phyloP scores from a whole-genome alignment of 2,329 filamentous ascomycete genomes.

The Ophiocordyceps unilateralis region DNA sequence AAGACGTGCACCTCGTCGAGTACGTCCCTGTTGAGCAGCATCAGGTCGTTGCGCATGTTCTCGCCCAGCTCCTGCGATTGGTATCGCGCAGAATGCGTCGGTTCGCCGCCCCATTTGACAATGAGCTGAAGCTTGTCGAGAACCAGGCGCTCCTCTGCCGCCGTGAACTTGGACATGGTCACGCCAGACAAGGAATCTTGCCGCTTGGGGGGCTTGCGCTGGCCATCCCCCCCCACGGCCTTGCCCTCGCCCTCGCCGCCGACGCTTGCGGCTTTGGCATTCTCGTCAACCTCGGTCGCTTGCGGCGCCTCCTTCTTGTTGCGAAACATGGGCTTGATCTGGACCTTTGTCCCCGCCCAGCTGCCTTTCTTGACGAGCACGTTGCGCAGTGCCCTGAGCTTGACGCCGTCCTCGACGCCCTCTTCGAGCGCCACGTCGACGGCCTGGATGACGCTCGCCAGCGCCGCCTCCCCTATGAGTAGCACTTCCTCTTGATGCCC shows the following conservation, averaged over 20 bases:
- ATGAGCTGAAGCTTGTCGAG: slow-evolving; percentile 94
- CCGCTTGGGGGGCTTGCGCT: slow-evolving; percentile 30
- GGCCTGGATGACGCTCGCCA: slow-evolving; percentile 77
- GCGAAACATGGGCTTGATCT: slow-evolving; percentile 98
- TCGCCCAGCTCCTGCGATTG: slow-evolving; percentile 89
- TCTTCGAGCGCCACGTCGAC: slow-evolving; percentile 66
- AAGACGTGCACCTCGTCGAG: slow-evolving; percentile 88
- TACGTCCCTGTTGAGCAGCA: slow-evolving; percentile 81
- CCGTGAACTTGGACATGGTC: slow-evolving; percentile 85
- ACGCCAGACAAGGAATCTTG: slow-evolving; percentile 79
- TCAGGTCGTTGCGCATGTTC: slow-evolving; percentile 88
- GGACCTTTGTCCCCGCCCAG: slow-evolving; percentile 93
- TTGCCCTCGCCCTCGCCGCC: slow-evolving; percentile 9
- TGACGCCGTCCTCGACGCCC: slow-evolving; percentile 68
- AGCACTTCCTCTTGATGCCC: slow-evolving; percentile 94
- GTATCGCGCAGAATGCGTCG: slow-evolving; percentile 91
- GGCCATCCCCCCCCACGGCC: slow-evolving; percentile 7
- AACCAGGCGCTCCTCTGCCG: slow-evolving; percentile 80
- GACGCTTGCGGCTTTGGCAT: slow-evolving; percentile 8
- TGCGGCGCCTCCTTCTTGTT: slow-evolving; percentile 53
- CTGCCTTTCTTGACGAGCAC: slow-evolving; percentile 83
- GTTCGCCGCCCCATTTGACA: slow-evolving; percentile 97
- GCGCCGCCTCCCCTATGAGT: slow-evolving; percentile 75
- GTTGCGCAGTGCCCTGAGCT: slow-evolving; percentile 71
- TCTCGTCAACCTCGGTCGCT: slow-evolving; percentile 13